phyloP scores from a whole-genome alignment of 352 stramenopile genomes.

The Globisporangium echinulatum region DNA sequence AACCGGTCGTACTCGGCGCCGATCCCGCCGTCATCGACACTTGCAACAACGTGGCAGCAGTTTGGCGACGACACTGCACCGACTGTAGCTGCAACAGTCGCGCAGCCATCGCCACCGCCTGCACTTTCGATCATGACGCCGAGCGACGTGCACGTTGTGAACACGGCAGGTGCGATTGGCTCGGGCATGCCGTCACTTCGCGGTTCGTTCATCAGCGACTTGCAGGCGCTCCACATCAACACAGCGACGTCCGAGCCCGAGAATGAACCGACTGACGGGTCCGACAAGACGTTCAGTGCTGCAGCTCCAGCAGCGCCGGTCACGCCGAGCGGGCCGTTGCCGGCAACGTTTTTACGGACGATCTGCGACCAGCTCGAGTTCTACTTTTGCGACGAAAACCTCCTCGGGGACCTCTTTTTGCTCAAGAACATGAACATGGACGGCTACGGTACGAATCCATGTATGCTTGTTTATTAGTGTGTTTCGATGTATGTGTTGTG shows the following conservation, averaged over 20 bases:
- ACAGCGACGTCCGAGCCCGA: constrained; percentile 25
- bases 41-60: constrained; percentile 52
- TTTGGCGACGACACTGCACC: constrained; percentile 36
- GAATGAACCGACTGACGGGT: constrained; percentile 27
- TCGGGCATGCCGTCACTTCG: constrained; percentile 34
- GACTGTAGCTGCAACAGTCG: constrained; percentile 14
- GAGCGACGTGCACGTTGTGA: constrained; percentile 24
- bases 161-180: constrained; percentile 49
- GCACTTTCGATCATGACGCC: constrained; percentile 41
- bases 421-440: constrained; percentile 89
- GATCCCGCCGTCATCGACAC: constrained; percentile 44
- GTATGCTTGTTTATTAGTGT: neutral
- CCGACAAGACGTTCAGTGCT: constrained; percentile 15
- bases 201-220: constrained; percentile 23
- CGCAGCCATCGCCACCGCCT: constrained; percentile 27
- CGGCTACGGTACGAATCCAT: constrained; percentile 44
- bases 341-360: constrained; percentile 76
- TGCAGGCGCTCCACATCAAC: constrained; percentile 49
- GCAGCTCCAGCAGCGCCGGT: too few relatives aligned
- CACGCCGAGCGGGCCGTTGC: constrained; percentile 27
- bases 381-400: constrained; percentile 87
- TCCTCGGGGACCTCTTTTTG: constrained; percentile 79
- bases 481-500: too few relatives aligned
- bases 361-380: constrained; percentile 87
- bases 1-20: constrained; percentile 69